Evolutionary conservation across 768 basidiomycete genomes (phyloP).

Genomic region (Plicaturopsis crispa): DNA sequence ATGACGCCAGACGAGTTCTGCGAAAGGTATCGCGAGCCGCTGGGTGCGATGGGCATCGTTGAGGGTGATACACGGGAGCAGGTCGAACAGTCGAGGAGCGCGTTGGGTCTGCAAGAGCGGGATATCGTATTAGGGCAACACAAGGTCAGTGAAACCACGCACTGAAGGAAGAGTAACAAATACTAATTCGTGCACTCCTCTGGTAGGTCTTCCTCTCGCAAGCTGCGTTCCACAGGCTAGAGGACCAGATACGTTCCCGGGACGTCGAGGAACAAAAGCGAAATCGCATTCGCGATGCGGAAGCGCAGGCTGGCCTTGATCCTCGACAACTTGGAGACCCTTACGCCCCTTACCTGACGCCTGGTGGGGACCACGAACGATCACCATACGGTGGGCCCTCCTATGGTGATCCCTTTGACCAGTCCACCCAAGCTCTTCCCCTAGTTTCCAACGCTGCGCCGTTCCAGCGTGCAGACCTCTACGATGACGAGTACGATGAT

Average conservation of each 20-base stretch:
- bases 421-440: constrained; percentile 70
- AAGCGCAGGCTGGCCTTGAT: constrained; percentile 62
- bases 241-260: constrained; percentile 75
- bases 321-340: constrained; percentile 54
- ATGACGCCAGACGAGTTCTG: constrained; percentile 86
- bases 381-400: constrained; percentile 26
- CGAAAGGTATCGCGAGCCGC: constrained; percentile 68
- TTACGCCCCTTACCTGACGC: constrained; percentile 69
- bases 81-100: constrained; percentile 49
- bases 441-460: constrained; percentile 80
- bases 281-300: constrained; percentile 68
- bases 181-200: constrained; percentile 7
- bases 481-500: constrained; percentile 77
- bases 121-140: constrained; percentile 79
- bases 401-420: constrained; percentile 44
- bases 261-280: constrained; percentile 87
- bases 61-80: constrained; percentile 56
- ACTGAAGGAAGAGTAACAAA: neutral
- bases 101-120: constrained; percentile 50
- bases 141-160: constrained; percentile 48
- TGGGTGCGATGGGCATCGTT: constrained; percentile 46
- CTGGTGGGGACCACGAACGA: constrained; percentile 35
- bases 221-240: constrained; percentile 76
- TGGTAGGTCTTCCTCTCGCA: constrained; percentile 84
- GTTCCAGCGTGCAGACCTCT: constrained; percentile 69